Evolutionary conservation across 768 basidiomycete genomes (phyloP).

Genomic region (Boletales sp.): DNA sequence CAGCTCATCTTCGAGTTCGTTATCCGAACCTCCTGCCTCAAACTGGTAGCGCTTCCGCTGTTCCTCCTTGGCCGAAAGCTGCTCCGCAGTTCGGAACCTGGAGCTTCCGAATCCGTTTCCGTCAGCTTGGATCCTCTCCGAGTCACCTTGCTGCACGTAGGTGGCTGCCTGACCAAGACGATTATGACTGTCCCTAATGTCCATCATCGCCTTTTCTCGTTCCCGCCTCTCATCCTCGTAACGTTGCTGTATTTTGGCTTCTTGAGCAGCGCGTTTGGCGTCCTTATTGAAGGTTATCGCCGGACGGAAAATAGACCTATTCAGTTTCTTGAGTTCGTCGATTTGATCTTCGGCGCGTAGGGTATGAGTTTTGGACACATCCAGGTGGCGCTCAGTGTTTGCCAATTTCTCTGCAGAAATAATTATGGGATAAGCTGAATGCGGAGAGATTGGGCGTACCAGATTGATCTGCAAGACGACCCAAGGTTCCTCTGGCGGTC

Average conservation of each 20-base stretch:
- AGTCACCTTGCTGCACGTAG: constrained; percentile 51
- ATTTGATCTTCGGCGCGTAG: constrained; percentile 89
- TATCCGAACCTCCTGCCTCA: constrained; percentile 85
- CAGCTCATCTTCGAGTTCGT: constrained; percentile 92
- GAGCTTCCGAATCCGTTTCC: constrained; percentile 36
- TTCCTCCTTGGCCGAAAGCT: constrained; percentile 56
- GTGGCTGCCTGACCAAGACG: constrained; percentile 73
- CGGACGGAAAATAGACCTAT: constrained; percentile 91
- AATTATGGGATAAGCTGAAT: not conserved
- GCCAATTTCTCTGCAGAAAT: constrained; percentile 68
- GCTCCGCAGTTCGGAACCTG: constrained; percentile 46
- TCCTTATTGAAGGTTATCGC: constrained; percentile 93
- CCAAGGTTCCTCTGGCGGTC: constrained; percentile 82
- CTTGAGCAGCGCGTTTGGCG: constrained; percentile 81
- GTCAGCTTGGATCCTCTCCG: constrained; percentile 33
- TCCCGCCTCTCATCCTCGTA: constrained; percentile 85
- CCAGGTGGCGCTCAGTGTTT: constrained; percentile 92
- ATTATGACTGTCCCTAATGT: constrained; percentile 83
- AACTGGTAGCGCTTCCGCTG: constrained; percentile 86
- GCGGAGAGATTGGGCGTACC: constrained; percentile 46
- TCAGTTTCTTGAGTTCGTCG: constrained; percentile 89
- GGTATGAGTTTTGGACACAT: constrained; percentile 86
- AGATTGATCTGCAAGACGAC: constrained; percentile 86
- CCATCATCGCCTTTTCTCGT: constrained; percentile 80
- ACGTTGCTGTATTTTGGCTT: constrained; percentile 77